Conservation (phyloP, 1,139 yeast genomes). For the Scheffersomyces titani region DNA sequence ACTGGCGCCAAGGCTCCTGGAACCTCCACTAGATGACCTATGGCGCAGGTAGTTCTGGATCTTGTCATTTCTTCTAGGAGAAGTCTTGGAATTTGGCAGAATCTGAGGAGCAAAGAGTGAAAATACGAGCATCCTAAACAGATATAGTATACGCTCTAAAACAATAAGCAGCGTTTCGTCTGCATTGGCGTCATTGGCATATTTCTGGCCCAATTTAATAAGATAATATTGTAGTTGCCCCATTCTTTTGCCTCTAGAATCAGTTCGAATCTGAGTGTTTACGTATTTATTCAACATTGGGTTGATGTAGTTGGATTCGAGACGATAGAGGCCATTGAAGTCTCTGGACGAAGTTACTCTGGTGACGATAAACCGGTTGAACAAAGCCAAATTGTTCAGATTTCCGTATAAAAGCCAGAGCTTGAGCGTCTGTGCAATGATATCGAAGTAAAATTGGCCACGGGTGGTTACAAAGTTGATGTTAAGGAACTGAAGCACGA, state of each 20-base stretch:
- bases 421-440: background rate
- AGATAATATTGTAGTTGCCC: background rate
- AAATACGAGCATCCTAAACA: background rate
- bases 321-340: constrained; percentile 2
- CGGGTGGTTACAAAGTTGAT: constrained; percentile 3
- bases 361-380: constrained; percentile 7
- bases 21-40: background rate
- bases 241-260: background rate
- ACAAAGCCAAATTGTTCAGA: constrained; percentile 8
- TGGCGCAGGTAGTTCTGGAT: background rate
- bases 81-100: background rate
- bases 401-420: constrained; percentile 17
- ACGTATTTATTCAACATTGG: constrained; percentile 9
- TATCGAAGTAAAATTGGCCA: background rate
- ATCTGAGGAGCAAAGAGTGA: background rate
- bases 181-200: background rate
- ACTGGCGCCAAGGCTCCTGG: background rate
- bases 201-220: background rate
- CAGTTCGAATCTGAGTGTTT: background rate
- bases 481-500: constrained; percentile 9
- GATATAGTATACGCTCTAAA: background rate
- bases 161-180: background rate
- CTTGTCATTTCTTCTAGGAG: background rate
- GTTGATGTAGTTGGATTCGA: constrained; percentile 7
- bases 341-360: constrained; percentile 3